A percentile compares a stretch with the other conserved stretches of the same genome.
phyloP scores from a whole-genome alignment of 1,284 basidiomycete species.

The Tausonia pullulans region DNA sequence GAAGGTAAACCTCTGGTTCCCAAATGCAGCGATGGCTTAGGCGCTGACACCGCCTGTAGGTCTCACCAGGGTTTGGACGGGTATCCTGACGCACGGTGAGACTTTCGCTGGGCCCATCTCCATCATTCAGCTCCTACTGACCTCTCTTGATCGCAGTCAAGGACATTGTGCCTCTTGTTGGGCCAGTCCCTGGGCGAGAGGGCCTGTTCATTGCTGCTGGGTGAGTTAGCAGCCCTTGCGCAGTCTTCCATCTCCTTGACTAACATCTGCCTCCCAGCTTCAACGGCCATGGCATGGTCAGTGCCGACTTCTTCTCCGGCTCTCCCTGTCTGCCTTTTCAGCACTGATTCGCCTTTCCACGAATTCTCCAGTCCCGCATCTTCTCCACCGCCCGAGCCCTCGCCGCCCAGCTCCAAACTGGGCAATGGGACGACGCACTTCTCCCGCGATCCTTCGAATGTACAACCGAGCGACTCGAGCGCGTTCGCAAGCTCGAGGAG shows the following conservation, averaged over 20 bases:
- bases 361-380: slow-evolving; percentile 15
- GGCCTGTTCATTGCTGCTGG: slow-evolving; percentile 22
- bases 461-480: slow-evolving; percentile 14
- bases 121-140: slow-evolving; percentile 18
- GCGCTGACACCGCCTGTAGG: not conserved
- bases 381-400: slow-evolving; percentile 19
- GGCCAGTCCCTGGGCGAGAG: slow-evolving; percentile 17
- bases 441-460: slow-evolving; percentile 17
- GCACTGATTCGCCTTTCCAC: no score
- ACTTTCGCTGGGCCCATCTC: no score
- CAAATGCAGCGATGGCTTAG: not conserved
- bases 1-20: slow-evolving; percentile 17
- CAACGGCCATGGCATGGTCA: slow-evolving; percentile 14
- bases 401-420: slow-evolving; percentile 18
- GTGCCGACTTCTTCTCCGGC: slow-evolving; percentile 9
- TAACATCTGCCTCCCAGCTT: not conserved
- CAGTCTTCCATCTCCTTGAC: not conserved
- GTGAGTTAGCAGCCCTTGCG: slow-evolving; percentile 14
- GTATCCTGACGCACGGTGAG: slow-evolving; percentile 20
- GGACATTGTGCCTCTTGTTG: slow-evolving; percentile 10
- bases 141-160: slow-evolving; percentile 16
- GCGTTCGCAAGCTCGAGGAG: not conserved
- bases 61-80: slow-evolving; percentile 21
- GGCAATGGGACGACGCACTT: slow-evolving; percentile 18
- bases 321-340: no score